Conservation (phyloP, 1,139 yeast species). For the Scheffersomyces lignicola region DNA sequence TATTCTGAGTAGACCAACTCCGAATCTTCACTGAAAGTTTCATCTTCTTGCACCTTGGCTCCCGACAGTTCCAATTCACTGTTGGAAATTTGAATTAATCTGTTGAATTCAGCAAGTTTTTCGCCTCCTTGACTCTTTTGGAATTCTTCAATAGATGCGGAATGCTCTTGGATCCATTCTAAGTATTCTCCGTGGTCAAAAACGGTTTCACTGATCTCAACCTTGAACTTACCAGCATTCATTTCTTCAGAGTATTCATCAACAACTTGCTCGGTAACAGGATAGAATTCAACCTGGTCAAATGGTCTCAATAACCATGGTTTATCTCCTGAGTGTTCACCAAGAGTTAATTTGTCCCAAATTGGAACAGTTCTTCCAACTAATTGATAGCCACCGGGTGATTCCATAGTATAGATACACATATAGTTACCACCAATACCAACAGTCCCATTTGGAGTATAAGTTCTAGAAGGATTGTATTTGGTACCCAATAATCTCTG, state of each 20-base stretch:
- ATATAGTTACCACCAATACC: conserved; percentile 98
- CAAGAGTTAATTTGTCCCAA: conserved; percentile 91
- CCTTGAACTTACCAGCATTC: conserved; percentile 75
- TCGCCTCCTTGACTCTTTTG: conserved; percentile 71
- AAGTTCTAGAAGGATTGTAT: conserved; percentile 94
- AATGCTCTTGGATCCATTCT: conserved; percentile 74
- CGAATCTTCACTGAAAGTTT: conserved; percentile 67
- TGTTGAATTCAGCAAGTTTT: conserved; percentile 79
- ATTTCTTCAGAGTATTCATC: conserved; percentile 72
- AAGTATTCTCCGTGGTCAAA: conserved; percentile 82
- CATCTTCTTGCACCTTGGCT: conserved; percentile 41
- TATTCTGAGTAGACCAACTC: conserved; percentile 88
- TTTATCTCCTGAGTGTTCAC: conserved; percentile 58
- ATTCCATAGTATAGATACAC: conserved; percentile 98
- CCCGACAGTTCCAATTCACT: conserved; percentile 64
- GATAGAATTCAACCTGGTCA: conserved; percentile 93
- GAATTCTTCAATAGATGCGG: conserved; percentile 70
- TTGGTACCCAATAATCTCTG: conserved; percentile 90
- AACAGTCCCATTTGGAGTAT: conserved; percentile 94
- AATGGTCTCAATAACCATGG: conserved; percentile 94
- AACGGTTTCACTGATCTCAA: conserved; percentile 72
- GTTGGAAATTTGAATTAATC: conserved; percentile 79
- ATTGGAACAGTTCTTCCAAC: conserved; percentile 96
- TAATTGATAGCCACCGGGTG: conserved; percentile 98
- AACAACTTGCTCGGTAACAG: conserved; percentile 81